phyloP scores from a whole-genome alignment of 108 stramenopile species.

The Tribonema minus region DNA sequence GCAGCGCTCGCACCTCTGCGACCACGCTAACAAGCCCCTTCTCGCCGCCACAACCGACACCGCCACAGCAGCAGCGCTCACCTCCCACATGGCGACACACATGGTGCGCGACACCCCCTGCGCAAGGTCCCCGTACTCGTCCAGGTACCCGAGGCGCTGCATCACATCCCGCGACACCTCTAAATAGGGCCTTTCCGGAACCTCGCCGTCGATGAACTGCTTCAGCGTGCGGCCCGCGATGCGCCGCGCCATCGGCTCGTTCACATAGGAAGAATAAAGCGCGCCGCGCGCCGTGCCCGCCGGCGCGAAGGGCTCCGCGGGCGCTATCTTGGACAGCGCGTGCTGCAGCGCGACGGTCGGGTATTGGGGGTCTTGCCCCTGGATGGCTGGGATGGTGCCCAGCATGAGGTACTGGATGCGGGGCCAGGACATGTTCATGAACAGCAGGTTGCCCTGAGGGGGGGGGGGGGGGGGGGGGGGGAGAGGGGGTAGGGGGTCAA shows the following conservation, averaged over 20 bases:
- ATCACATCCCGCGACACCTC: conserved; percentile 14
- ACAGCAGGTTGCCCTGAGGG: conserved; percentile 85
- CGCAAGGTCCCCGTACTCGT: background rate
- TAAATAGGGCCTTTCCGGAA: conserved; percentile 35
- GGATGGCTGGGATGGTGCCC: conserved; percentile 87
- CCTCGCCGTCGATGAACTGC: conserved; percentile 29
- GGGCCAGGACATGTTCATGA: conserved; percentile 91
- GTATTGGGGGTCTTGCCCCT: conserved; percentile 89
- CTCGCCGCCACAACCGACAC: too few species aligned
- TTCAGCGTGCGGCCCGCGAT: conserved; percentile 26
- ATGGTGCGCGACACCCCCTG: background rate
- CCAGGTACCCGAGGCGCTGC: conserved; percentile 2
- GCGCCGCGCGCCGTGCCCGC: background rate
- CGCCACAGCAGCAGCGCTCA: too few species aligned
- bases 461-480: too few species aligned
- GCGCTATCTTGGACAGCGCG: conserved; percentile 61
- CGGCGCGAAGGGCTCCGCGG: background rate
- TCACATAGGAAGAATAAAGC: background rate
- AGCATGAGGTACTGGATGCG: conserved; percentile 97
- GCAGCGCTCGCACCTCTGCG: too few species aligned
- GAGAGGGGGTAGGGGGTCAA: too few species aligned
- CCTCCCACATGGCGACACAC: background rate
- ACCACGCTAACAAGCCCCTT: too few species aligned
- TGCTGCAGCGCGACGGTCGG: conserved; percentile 83
- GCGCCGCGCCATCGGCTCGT: conserved; percentile 22